Percentiles rank a stretch among this genome's conserved stretches.
phyloP scores from a whole-genome alignment of 768 basidiomycete genomes.

The Pleurotus cornucopiae region DNA sequence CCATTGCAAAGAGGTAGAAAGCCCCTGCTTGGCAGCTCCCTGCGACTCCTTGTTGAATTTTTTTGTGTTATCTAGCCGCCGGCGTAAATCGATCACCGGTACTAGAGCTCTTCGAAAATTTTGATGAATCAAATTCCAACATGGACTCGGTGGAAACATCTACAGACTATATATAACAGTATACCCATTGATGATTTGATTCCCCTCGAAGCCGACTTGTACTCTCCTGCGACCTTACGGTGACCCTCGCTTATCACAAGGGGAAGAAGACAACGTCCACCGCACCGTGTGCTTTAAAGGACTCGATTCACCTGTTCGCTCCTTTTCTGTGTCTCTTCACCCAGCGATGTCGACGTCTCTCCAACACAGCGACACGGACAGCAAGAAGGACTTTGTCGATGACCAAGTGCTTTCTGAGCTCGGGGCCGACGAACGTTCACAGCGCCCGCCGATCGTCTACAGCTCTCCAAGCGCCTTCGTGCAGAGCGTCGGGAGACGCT shows the following conservation, averaged over 20 bases:
- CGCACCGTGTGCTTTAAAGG: conserved; percentile 1
- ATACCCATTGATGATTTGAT: not conserved
- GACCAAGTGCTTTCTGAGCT: conserved; percentile 11
- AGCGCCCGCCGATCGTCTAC: conserved; percentile 64
- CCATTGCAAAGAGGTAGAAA: too few species aligned
- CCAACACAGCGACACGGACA: not conserved
- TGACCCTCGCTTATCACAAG: conserved; percentile 6
- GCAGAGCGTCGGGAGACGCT: conserved; percentile 51
- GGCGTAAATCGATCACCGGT: too few species aligned
- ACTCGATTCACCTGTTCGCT: conserved; percentile 9
- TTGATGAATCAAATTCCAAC: not conserved
- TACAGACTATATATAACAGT: not conserved
- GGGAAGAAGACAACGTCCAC: not conserved
- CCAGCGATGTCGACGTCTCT: not conserved
- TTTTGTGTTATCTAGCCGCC: too few species aligned
- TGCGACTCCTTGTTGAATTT: too few species aligned
- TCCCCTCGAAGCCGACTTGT: not conserved
- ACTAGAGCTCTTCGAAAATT: too few species aligned
- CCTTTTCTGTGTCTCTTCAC: conserved; percentile 9
- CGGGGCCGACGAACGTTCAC: conserved; percentile 8
- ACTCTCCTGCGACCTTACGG: not conserved
- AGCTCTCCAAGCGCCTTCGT: conserved; percentile 53
- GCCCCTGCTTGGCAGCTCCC: too few species aligned
- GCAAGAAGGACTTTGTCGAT: conserved; percentile 11
- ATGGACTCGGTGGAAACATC: not conserved